Evolutionary conservation across 2,329 filamentous ascomycete species (phyloP).

Genomic region (Neofusicoccum umdonicola): DNA sequence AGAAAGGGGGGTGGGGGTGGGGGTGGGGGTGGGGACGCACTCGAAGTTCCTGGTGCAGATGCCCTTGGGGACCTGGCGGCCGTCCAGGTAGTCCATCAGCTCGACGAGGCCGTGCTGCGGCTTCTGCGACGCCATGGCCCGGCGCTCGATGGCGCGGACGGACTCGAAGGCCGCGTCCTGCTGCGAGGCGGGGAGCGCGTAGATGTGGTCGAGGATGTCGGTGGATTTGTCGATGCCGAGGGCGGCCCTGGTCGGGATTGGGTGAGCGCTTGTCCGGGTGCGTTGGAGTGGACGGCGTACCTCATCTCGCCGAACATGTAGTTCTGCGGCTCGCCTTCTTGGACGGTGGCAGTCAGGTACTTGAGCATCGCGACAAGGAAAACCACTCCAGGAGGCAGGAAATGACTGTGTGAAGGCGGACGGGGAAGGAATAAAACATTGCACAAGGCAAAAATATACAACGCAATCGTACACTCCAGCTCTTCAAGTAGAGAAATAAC

Average conservation of each 20-base stretch:
- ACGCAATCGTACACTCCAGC: too few relatives aligned
- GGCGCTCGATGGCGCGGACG: slow-evolving; percentile 75
- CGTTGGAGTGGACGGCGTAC: slow-evolving; percentile 28
- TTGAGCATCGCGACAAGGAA: too few relatives aligned
- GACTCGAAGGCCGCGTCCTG: slow-evolving; percentile 67
- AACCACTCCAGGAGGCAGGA: background rate
- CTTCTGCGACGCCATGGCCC: slow-evolving; percentile 74
- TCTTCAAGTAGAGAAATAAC: background rate
- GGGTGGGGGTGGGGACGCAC: background rate
- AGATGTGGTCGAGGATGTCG: slow-evolving; percentile 90
- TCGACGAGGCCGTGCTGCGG: slow-evolving; percentile 75
- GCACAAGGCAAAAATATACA: too few relatives aligned
- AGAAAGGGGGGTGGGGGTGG: background rate
- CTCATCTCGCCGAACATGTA: slow-evolving; percentile 96
- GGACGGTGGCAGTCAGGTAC: background rate
- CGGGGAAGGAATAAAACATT: too few relatives aligned
- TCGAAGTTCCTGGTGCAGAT: slow-evolving; percentile 97
- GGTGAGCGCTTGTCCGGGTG: too few relatives aligned
- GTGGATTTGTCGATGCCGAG: slow-evolving; percentile 68
- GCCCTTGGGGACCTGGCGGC: slow-evolving; percentile 65
- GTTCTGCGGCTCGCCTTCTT: slow-evolving; percentile 75
- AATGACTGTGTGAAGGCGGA: background rate
- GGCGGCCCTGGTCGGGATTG: slow-evolving; percentile 45
- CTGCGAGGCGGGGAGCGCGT: slow-evolving; percentile 62
- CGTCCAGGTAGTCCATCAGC: slow-evolving; percentile 81